A percentile compares a stretch with the other conserved stretches of the same genome.
Evolutionary conservation across 192 early-diverging fungal genomes (phyloP).

Genomic region (Coemansia sp.): DNA sequence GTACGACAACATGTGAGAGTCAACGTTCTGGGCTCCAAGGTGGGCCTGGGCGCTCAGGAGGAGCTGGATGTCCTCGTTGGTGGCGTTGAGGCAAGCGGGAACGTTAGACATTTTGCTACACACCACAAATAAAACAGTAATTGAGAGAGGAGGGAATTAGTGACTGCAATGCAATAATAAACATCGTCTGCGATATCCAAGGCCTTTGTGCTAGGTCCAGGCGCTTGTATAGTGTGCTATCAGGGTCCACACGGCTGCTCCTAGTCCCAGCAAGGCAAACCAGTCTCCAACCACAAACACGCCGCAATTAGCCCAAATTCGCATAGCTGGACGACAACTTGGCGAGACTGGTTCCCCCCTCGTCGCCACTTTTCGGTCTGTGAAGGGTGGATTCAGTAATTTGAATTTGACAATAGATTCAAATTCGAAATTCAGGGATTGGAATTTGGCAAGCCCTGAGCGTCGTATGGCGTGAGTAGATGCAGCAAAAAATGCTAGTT

Average conservation of each 20-base stretch:
- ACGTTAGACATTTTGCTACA: constrained; percentile 60
- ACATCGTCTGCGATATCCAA: neutral
- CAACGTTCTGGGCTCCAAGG: constrained; percentile 98
- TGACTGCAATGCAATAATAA: neutral
- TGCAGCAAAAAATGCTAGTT: neutral
- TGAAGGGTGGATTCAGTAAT: neutral
- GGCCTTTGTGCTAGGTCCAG: neutral
- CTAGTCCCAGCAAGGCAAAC: neutral
- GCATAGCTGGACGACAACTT: neutral
- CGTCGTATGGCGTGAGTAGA: neutral
- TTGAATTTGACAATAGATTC: neutral
- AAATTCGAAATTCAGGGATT: constrained; percentile 9
- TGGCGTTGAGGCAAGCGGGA: constrained; percentile 67
- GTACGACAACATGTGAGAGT: constrained; percentile 94
- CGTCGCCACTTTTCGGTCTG: neutral
- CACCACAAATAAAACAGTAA: neutral
- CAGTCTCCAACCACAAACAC: neutral
- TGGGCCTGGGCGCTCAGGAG: constrained; percentile 97
- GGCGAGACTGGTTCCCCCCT: neutral
- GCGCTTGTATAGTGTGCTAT: neutral
- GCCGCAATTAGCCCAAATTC: neutral
- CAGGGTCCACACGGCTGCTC: neutral
- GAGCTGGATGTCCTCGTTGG: constrained; percentile 93
- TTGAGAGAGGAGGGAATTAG: neutral
- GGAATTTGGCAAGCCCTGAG: neutral